Evolutionary conservation across 83 land plant species (phyloP).

Genomic region (Picea abies): DNA sequence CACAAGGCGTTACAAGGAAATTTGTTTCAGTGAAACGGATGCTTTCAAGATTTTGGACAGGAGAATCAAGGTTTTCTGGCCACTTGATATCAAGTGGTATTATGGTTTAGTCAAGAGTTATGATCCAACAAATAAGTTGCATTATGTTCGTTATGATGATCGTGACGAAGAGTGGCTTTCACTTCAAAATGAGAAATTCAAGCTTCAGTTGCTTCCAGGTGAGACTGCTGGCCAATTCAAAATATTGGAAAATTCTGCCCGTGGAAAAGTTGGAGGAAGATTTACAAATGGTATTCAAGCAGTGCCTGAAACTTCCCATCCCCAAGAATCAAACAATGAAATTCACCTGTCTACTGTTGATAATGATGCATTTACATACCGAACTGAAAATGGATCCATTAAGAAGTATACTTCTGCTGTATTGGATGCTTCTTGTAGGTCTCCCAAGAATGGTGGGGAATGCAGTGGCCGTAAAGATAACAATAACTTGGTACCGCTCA

Average conservation of each 20-base stretch:
- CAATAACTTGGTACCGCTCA: background rate
- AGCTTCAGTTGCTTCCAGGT: constrained; percentile 66
- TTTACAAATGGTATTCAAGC: background rate
- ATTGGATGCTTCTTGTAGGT: constrained; percentile 49
- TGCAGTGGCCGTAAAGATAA: background rate
- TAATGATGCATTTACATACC: constrained; percentile 14
- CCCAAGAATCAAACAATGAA: background rate
- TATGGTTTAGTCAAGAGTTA: constrained; percentile 64
- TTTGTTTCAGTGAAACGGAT: constrained; percentile 40
- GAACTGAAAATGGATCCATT: constrained; percentile 17
- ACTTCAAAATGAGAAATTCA: constrained; percentile 67
- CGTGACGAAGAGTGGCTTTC: constrained; percentile 81
- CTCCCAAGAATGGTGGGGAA: constrained; percentile 12
- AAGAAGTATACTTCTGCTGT: constrained; percentile 48
- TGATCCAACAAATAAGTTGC: constrained; percentile 49
- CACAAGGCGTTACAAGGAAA: constrained; percentile 53
- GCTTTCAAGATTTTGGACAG: constrained; percentile 49
- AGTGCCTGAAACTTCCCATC: background rate
- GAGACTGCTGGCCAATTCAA: constrained; percentile 37
- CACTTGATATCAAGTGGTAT: constrained; percentile 78
- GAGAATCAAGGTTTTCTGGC: constrained; percentile 82
- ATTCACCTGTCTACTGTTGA: background rate
- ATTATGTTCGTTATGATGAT: constrained; percentile 77
- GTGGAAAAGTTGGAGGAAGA: constrained; percentile 9
- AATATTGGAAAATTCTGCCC: constrained; percentile 10